These are phyloP conservation scores for Vanderwaltozyma polyspora DNA, from an alignment of 805 yeast genomes.

Conservation along the genomic window DNA sequence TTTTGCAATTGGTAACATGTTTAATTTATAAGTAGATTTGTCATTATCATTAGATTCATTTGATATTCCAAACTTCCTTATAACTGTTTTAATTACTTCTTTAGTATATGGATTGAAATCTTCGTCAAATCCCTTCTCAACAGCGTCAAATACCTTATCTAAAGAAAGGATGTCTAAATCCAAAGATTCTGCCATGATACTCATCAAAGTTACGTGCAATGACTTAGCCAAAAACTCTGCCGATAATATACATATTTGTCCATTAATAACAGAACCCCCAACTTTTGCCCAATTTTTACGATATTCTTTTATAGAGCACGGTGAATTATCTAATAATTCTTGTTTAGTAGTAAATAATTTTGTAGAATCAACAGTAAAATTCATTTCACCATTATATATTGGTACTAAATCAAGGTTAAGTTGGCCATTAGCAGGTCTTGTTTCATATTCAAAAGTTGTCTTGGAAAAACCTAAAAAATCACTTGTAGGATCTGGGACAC, in stretches of 20 bases:
- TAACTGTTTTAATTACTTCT: slow-evolving; percentile 38
- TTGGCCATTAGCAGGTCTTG: slow-evolving; percentile 23
- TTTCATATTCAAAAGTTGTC: slow-evolving; percentile 29
- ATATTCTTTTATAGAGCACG: slow-evolving; percentile 49
- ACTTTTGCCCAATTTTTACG: slow-evolving; percentile 37
- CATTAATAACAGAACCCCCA: slow-evolving; percentile 48
- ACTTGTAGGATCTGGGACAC: slow-evolving; percentile 26
- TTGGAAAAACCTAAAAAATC: slow-evolving; percentile 23
- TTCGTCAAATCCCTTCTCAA: slow-evolving; percentile 23
- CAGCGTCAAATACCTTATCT: slow-evolving; percentile 22
- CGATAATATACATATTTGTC: slow-evolving; percentile 30
- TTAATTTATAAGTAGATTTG: slow-evolving; percentile 27
- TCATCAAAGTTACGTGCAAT: slow-evolving; percentile 29
- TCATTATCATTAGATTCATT: slow-evolving; percentile 10
- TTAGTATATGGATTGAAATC: slow-evolving; percentile 26
- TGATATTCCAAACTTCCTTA: slow-evolving; percentile 33
- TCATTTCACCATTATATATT: slow-evolving; percentile 27
- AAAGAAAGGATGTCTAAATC: slow-evolving; percentile 21
- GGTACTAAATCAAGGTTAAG: slow-evolving; percentile 26
- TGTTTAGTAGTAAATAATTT: slow-evolving; percentile 18
- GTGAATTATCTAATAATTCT: slow-evolving; percentile 33
- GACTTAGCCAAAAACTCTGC: slow-evolving; percentile 26
- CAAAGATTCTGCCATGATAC: slow-evolving; percentile 29
- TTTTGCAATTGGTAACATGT: slow-evolving; percentile 33
- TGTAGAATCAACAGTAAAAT: slow-evolving; percentile 5